Base-by-base conservation (phyloP, 441 rosid genomes). In the Mallotus japonicus region DNA sequence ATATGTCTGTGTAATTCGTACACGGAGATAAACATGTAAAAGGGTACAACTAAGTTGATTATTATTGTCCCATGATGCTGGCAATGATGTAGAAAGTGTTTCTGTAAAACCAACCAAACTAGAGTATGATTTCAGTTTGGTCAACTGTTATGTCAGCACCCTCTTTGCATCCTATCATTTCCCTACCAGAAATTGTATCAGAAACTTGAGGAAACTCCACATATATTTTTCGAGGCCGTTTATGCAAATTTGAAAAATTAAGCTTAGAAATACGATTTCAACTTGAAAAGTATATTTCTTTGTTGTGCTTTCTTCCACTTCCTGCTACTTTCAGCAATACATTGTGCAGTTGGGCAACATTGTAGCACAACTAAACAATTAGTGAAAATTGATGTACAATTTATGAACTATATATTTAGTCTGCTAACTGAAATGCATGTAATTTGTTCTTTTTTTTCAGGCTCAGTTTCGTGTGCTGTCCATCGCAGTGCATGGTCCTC, bases 401-500 rank as follows among this genome's bases (percentile, higher is more conserved):
- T 44, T 15, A 9, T n/a, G 22, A 9, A 28, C 32, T 28, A 28
- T 22, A 19, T 9, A 40, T 37, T 40, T 62, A 62, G 22, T 11
- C 16, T 58, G 24, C 53, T 46, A 13, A 20, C 53, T 66, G 42
- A 12, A 49, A 55, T 13, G 9, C 44, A 0, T 63, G 49, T 55
- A 28, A 34, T 47, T 50, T 16, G 22, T 4, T 15, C 65, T 34
- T 77, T 17, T 74, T 75, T 24, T 65, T 61, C 73, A 94, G 97
- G 87, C 64, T 76, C 83, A 6, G 49, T 79, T 68, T 77, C 89
- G 71, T 83, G 62, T 42, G 66, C 73, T 66, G 73, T 76, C 75
- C 77, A 71, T 76, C 78, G 80, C 66, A 82, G 81, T 76, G 67
- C 78, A 0, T 47, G 49, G 62, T 83, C 95, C 7, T 50, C 86